phyloP scores from a whole-genome alignment of 441 rosid genomes.

The Isatis lusitanica region DNA sequence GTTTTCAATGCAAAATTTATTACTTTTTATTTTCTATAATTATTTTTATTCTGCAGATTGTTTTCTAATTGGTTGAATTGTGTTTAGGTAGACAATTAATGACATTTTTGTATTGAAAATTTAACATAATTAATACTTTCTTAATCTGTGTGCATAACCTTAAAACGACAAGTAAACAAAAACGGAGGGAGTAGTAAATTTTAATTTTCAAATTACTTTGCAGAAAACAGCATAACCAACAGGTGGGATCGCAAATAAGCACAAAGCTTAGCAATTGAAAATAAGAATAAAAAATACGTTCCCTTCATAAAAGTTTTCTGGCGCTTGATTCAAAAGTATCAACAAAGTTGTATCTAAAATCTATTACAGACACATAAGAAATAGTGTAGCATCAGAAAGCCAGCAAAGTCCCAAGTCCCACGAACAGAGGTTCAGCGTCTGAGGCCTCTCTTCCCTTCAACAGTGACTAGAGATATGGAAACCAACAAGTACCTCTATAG shows the following conservation, averaged over 20 bases:
- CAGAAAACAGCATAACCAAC: neutral
- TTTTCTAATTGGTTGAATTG: too few species aligned
- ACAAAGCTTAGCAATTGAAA: neutral
- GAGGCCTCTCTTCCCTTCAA: slow-evolving; percentile 27
- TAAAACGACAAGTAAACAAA: too few species aligned
- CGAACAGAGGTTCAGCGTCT: slow-evolving; percentile 22
- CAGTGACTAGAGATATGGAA: slow-evolving; percentile 43
- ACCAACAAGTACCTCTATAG: slow-evolving; percentile 50
- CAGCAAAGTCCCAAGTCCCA: slow-evolving; percentile 28
- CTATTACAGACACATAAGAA: slow-evolving; percentile 27
- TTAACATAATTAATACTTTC: too few species aligned
- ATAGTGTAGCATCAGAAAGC: slow-evolving; percentile 17
- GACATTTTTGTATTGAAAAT: too few species aligned
- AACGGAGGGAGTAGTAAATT: too few species aligned
- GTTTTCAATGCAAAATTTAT: too few species aligned
- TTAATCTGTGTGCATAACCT: too few species aligned
- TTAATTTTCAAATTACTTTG: too few species aligned
- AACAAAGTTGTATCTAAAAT: slow-evolving; percentile 23
- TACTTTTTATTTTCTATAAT: too few species aligned
- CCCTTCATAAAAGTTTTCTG: slow-evolving; percentile 33
- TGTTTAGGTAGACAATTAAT: too few species aligned
- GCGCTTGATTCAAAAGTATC: slow-evolving; percentile 28
- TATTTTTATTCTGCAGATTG: too few species aligned
- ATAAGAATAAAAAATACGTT: slow-evolving; percentile 21
- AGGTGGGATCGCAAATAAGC: neutral